These are phyloP conservation scores for Pseudogymnoascus sp. DNA, from an alignment of 2,329 filamentous ascomycete genomes.

Conservation along the genomic window DNA sequence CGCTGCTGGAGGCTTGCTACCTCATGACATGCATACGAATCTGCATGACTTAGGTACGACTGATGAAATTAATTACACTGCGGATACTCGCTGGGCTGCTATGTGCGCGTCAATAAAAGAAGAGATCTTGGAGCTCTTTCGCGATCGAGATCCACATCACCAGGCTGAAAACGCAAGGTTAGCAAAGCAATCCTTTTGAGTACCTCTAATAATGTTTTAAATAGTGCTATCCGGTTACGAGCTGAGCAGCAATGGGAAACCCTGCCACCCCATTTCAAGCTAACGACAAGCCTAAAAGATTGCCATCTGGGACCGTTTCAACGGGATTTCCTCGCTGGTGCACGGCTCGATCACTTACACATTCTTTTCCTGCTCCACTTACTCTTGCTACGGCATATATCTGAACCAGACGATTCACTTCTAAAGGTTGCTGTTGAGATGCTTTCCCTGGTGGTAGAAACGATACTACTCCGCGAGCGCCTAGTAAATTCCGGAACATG, in stretches of 20 bases:
- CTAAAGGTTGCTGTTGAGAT: conserved; percentile 24
- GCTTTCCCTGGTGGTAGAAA: conserved; percentile 25
- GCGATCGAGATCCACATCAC: conserved; percentile 15
- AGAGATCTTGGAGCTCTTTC: conserved; percentile 26
- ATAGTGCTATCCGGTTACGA: conserved; percentile 16
- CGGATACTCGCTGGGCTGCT: conserved; percentile 26
- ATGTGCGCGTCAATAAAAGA: conserved; percentile 28
- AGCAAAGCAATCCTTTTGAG: conserved; percentile 4
- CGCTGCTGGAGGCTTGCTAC: conserved; percentile 13
- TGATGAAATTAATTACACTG: conserved; percentile 11
- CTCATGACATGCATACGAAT: conserved; percentile 10
- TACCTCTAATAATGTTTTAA: neutral
- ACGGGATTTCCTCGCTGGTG: conserved; percentile 27
- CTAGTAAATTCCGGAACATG: conserved; percentile 29
- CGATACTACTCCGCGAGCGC: conserved; percentile 23
- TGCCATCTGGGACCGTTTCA: conserved; percentile 18
- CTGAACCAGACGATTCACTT: conserved; percentile 21
- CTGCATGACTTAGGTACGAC: no score
- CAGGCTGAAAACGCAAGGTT: conserved; percentile 13
- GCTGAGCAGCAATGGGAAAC: conserved; percentile 21
- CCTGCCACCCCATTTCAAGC: conserved; percentile 22
- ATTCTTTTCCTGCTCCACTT: conserved; percentile 27
- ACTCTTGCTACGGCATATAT: conserved; percentile 17
- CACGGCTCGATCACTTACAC: conserved; percentile 28
- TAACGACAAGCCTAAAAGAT: conserved; percentile 15